Percentiles rank a stretch among this genome's conserved stretches.
These are phyloP conservation scores for Flueggea neowawraea DNA, from an alignment of 441 rosid species.

Conservation along the genomic window DNA sequence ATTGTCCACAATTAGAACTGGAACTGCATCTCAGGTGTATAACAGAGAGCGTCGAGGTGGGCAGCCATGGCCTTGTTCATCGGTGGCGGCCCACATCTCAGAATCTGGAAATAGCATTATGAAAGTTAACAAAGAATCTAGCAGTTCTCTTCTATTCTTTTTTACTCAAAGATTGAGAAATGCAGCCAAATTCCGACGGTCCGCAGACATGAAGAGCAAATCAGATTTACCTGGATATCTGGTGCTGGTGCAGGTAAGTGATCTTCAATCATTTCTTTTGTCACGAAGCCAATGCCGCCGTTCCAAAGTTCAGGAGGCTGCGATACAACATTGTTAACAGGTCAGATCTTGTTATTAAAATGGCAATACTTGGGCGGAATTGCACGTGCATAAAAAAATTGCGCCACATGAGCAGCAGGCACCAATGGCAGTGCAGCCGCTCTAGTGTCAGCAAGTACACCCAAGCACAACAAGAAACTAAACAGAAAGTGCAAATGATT, in stretches of 20 bases:
- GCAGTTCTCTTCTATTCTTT: not conserved
- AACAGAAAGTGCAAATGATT: too few relatives aligned
- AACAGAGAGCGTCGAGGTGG: conserved; percentile 56
- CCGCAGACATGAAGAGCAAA: not conserved
- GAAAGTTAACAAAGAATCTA: not conserved
- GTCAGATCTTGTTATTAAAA: not conserved
- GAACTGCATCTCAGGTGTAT: conserved; percentile 63
- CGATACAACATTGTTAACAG: not conserved
- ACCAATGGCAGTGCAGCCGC: too few relatives aligned
- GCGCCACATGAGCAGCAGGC: too few relatives aligned
- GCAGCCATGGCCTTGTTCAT: conserved; percentile 77
- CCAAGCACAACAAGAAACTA: too few relatives aligned
- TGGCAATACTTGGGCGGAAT: not conserved
- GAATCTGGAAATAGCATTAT: conserved; percentile 28
- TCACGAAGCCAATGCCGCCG: conserved; percentile 61
- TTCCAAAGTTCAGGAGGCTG: conserved; percentile 65
- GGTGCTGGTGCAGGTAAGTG: conserved; percentile 60
- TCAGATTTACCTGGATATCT: conserved; percentile 40
- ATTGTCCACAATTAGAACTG: conserved; percentile 35
- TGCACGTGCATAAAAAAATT: not conserved
- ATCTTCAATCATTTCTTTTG: conserved; percentile 59
- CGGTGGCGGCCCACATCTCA: conserved; percentile 72
- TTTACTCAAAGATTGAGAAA: not conserved
- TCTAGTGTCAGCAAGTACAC: too few relatives aligned
- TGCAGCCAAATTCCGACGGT: not conserved